These are phyloP conservation scores for Batkoa obscura DNA, from an alignment of 371 early-diverging fungal genomes.

Conservation along the genomic window DNA sequence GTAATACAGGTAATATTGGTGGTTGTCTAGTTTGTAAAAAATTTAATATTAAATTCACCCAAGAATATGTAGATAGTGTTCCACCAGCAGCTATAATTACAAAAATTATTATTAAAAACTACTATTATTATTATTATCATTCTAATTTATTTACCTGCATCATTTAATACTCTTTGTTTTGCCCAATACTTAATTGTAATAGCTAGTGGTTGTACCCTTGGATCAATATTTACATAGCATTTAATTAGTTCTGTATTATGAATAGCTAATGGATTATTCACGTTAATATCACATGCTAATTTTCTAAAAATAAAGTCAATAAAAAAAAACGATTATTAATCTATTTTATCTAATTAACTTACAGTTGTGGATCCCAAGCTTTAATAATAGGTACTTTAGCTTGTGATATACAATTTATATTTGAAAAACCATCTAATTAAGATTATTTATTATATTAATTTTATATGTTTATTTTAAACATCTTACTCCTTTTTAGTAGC, in stretches of 20 bases:
- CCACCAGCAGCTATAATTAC: slow-evolving; percentile 31
- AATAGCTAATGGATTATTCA: slow-evolving; percentile 57
- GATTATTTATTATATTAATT: slow-evolving; percentile 12
- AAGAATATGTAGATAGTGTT: slow-evolving; percentile 80
- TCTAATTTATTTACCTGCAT: slow-evolving; percentile 20
- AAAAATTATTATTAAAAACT: not conserved
- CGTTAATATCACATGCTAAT: slow-evolving; percentile 65
- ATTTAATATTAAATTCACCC: slow-evolving; percentile 75
- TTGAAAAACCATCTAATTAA: slow-evolving; percentile 29
- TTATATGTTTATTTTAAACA: not conserved
- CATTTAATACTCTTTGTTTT: slow-evolving; percentile 42
- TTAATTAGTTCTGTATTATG: slow-evolving; percentile 58
- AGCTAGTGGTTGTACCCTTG: slow-evolving; percentile 52
- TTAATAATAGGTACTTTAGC: slow-evolving; percentile 47
- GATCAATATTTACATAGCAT: slow-evolving; percentile 56
- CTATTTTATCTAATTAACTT: slow-evolving; percentile 11
- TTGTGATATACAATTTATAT: slow-evolving; percentile 25
- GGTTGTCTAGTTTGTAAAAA: slow-evolving; percentile 79
- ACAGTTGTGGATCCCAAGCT: slow-evolving; percentile 35
- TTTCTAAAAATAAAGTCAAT: slow-evolving; percentile 8
- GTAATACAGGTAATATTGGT: slow-evolving; percentile 71
- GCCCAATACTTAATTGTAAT: slow-evolving; percentile 73
- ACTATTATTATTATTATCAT: not conserved
- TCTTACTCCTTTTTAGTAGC: slow-evolving; percentile 2
- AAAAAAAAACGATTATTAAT: not conserved